Conservation (phyloP, 371 early-diverging fungal genomes). For the Parasitella parasitica region DNA sequence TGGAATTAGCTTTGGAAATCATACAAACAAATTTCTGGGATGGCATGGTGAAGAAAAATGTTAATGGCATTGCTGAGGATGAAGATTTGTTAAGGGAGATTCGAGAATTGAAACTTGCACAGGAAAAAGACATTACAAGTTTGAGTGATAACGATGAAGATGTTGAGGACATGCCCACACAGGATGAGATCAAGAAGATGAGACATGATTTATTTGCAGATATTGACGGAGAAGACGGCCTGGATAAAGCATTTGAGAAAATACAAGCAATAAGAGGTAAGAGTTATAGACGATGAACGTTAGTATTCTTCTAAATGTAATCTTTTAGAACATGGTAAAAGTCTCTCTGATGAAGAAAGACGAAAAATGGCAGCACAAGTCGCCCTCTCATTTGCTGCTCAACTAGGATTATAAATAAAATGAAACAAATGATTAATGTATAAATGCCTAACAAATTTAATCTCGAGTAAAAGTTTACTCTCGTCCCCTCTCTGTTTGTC, state of each 20-base stretch:
- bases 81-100: conserved; percentile 10
- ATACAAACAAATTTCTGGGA: conserved; percentile 77
- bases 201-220: conserved; percentile 57
- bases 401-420: conserved; percentile 32
- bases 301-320: not conserved
- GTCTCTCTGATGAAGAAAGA: conserved; percentile 58
- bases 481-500: not conserved
- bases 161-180: conserved; percentile 35
- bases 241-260: conserved; percentile 57
- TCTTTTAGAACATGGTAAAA: conserved; percentile 57
- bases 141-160: conserved; percentile 10
- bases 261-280: conserved; percentile 61
- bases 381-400: conserved; percentile 64
- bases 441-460: not conserved
- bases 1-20: conserved; percentile 53
- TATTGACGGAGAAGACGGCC: conserved; percentile 66
- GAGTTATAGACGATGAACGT: not conserved
- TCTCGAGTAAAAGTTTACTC: not conserved
- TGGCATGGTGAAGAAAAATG: conserved; percentile 53
- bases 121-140: not conserved
- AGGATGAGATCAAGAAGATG: conserved; percentile 52
- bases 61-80: conserved; percentile 13
- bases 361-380: conserved; percentile 66
- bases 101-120: conserved; percentile 9
- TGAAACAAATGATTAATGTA: not conserved